Conservation (phyloP, 371 early-diverging fungal genomes). For the Nematocida ausubeli region DNA sequence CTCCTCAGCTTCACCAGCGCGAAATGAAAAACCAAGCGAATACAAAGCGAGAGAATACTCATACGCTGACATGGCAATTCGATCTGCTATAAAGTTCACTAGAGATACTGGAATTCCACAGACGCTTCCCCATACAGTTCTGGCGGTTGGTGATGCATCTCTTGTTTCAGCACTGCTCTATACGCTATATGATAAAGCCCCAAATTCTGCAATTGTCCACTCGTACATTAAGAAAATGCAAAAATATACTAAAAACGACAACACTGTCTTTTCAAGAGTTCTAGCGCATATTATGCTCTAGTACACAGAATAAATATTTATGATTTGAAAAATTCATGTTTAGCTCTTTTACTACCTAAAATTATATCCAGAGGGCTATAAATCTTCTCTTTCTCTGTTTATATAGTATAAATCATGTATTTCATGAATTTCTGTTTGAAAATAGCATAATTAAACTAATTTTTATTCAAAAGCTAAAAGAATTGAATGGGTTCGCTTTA, state of each 20-base stretch:
- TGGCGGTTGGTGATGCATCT: constrained; percentile 15
- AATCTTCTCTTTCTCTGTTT: too few relatives aligned
- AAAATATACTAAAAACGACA: constrained; percentile 37
- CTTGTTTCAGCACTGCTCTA: constrained; percentile 52
- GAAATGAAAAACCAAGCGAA: not conserved
- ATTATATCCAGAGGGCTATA: too few relatives aligned
- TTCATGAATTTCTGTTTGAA: too few relatives aligned
- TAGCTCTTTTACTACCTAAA: too few relatives aligned
- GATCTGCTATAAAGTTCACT: constrained; percentile 52
- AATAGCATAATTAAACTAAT: too few relatives aligned
- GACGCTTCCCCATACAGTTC: constrained; percentile 21
- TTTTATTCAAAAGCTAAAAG: too few relatives aligned
- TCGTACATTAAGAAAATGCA: constrained; percentile 50
- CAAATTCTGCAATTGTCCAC: constrained; percentile 35
- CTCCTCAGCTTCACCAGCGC: not conserved
- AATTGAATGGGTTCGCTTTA: too few relatives aligned
- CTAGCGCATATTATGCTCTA: not conserved
- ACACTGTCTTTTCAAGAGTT: constrained; percentile 31
- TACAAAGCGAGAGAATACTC: not conserved
- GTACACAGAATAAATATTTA: constrained; percentile 5
- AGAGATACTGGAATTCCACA: constrained; percentile 24
- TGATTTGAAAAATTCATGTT: constrained; percentile 8
- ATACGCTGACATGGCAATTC: constrained; percentile 43
- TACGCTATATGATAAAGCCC: constrained; percentile 33
- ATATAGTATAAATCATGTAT: too few relatives aligned